phyloP scores from a whole-genome alignment of 106 monocot genomes.

The Platanthera guangdongensis region DNA sequence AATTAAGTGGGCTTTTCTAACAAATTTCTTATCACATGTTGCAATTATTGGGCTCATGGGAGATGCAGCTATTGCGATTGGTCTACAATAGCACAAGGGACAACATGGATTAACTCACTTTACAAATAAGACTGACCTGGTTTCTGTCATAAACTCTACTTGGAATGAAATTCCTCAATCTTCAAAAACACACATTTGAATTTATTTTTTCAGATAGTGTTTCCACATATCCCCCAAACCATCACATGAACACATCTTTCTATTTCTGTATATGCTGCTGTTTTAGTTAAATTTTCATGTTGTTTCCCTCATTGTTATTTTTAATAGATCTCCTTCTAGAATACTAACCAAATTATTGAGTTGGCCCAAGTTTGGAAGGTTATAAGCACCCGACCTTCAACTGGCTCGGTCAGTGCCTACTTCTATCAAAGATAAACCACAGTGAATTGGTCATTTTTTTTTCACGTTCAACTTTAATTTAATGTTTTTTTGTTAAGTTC shows the following conservation, averaged over 20 bases:
- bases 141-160: slow-evolving; percentile 57
- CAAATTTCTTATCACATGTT: slow-evolving; percentile 81
- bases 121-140: slow-evolving; percentile 64
- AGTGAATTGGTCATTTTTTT: too few relatives aligned
- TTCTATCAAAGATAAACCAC: too few relatives aligned
- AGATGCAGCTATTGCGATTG: slow-evolving; percentile 67
- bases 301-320: too few relatives aligned
- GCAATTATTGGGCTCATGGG: slow-evolving; percentile 72
- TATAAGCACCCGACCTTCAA: too few relatives aligned
- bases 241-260: too few relatives aligned
- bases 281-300: too few relatives aligned
- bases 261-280: too few relatives aligned
- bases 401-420: too few relatives aligned
- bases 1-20: too few relatives aligned
- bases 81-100: slow-evolving; percentile 67
- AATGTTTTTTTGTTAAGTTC: not conserved
- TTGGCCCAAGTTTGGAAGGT: too few relatives aligned
- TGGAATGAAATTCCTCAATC: slow-evolving; percentile 27
- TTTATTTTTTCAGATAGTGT: not conserved
- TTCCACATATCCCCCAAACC: not conserved
- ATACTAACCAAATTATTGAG: too few relatives aligned
- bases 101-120: slow-evolving; percentile 59
- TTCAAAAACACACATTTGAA: not conserved
- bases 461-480: not conserved
- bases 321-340: too few relatives aligned